phyloP scores from a whole-genome alignment of 2,329 filamentous ascomycete genomes.

The Nemania bipapillata region DNA sequence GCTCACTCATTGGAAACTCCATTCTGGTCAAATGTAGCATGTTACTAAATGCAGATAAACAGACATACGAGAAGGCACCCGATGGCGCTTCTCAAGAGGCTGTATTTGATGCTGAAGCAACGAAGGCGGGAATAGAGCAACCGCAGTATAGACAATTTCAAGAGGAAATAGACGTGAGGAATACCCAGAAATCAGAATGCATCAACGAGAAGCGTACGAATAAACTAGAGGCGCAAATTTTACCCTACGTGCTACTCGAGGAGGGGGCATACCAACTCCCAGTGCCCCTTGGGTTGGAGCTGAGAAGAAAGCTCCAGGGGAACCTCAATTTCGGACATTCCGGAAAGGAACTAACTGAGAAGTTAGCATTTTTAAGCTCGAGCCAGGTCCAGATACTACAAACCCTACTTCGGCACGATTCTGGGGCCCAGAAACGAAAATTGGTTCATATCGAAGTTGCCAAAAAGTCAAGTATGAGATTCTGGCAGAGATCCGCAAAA shows the following conservation, averaged over 20 bases:
- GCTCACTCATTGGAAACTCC: neutral
- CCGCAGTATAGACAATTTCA: no score
- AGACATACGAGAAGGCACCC: neutral
- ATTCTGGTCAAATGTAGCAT: neutral
- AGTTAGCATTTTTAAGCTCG: conserved; percentile 15
- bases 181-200: neutral
- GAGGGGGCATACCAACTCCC: conserved; percentile 21
- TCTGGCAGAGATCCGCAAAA: conserved; percentile 9
- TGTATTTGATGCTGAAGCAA: neutral
- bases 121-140: no score
- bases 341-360: conserved; percentile 1
- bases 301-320: no score
- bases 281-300: neutral
- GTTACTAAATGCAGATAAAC: neutral
- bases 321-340: neutral
- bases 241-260: conserved; percentile 19
- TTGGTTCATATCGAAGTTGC: conserved; percentile 1
- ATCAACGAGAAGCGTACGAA: neutral
- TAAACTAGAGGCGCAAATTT: neutral
- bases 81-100: neutral
- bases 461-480: conserved; percentile 6
- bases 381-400: conserved; percentile 12
- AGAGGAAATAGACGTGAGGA: no score
- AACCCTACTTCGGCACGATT: conserved; percentile 1
- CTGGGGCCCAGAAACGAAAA: neutral